A percentile compares a stretch with the other conserved stretches of the same genome.
These are phyloP conservation scores for Pythium volutum DNA, from an alignment of 352 stramenopile genomes.

Conservation along the genomic window DNA sequence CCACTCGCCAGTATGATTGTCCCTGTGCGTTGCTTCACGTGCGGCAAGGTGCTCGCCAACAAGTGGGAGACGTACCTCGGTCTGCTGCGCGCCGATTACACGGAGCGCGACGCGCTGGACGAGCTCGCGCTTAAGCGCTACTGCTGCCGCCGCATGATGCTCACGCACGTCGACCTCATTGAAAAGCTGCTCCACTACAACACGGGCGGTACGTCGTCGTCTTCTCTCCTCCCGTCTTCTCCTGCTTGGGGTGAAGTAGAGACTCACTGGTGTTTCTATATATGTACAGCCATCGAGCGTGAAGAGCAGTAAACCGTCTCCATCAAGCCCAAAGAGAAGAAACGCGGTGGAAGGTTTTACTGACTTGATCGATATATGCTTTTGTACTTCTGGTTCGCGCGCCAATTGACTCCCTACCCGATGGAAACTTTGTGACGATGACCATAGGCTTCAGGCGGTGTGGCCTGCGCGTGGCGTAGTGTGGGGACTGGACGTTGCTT, in stretches of 20 bases:
- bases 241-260: too few relatives aligned
- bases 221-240: neutral
- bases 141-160: slow-evolving; percentile 99
- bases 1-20: slow-evolving; percentile 92
- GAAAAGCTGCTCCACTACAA: slow-evolving; percentile 99
- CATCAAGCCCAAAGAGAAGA: neutral
- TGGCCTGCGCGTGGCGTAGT: too few relatives aligned
- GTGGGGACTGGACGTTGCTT: too few relatives aligned
- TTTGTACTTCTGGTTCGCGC: slow-evolving; percentile 3
- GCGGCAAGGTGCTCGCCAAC: slow-evolving; percentile 99
- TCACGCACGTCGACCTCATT: slow-evolving; percentile 99
- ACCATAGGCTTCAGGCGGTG: too few relatives aligned
- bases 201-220: slow-evolving; percentile 70
- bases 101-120: slow-evolving; percentile 97
- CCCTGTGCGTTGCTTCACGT: slow-evolving; percentile 99
- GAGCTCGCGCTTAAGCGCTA: slow-evolving; percentile 98
- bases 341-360: neutral
- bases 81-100: slow-evolving; percentile 96
- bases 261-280: neutral
- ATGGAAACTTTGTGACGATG: too few relatives aligned
- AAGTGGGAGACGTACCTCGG: slow-evolving; percentile 99
- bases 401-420: too few relatives aligned
- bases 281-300: slow-evolving; percentile 73
- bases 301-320: slow-evolving; percentile 34
- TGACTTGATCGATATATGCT: neutral